Percentiles rank a stretch among this genome's conserved stretches.
Evolutionary conservation across 164 flowering plant species (phyloP).

Genomic region (Vitis rotundifolia): DNA sequence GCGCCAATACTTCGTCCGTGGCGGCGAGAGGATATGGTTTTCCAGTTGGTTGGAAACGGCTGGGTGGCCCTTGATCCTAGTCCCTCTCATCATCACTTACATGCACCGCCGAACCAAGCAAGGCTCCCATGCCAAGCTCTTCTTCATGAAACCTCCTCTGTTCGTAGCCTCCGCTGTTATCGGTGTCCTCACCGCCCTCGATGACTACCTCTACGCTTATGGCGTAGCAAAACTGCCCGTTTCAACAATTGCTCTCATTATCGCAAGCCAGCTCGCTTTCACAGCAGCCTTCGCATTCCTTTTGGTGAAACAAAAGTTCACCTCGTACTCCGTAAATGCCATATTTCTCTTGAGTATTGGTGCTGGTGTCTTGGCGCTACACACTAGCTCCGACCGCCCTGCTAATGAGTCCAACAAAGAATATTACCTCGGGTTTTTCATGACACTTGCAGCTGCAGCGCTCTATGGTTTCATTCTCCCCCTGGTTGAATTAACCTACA

Average conservation of each 20-base stretch:
- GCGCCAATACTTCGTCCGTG: conserved; percentile 63
- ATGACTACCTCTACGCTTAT: conserved; percentile 49
- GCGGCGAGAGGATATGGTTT: conserved; percentile 58
- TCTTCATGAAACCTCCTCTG: conserved; percentile 25
- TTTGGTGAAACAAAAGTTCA: conserved; percentile 52
- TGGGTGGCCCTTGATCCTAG: conserved; percentile 50
- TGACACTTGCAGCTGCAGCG: conserved; percentile 42
- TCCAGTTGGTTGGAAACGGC: conserved; percentile 53
- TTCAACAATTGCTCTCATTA: conserved; percentile 49
- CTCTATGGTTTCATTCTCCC: conserved; percentile 45
- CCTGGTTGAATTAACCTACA: conserved; percentile 39
- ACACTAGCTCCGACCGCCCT: conserved; percentile 36
- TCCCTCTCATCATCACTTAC: conserved; percentile 38
- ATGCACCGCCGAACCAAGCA: conserved; percentile 23
- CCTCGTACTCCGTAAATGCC: conserved; percentile 47
- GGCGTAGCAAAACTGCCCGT: conserved; percentile 52
- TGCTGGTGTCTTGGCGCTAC: conserved; percentile 43
- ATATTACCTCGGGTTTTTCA: conserved; percentile 39
- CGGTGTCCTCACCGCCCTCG: conserved; percentile 48
- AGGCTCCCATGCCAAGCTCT: conserved; percentile 10
- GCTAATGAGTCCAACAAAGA: conserved; percentile 21
- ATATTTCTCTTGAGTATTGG: conserved; percentile 45
- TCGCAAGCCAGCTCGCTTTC: conserved; percentile 56
- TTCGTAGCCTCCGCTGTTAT: conserved; percentile 32
- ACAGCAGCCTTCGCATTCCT: conserved; percentile 49